Evolutionary conservation across 345 rosid genomes (phyloP).

Genomic region (Erodium maritimum): DNA sequence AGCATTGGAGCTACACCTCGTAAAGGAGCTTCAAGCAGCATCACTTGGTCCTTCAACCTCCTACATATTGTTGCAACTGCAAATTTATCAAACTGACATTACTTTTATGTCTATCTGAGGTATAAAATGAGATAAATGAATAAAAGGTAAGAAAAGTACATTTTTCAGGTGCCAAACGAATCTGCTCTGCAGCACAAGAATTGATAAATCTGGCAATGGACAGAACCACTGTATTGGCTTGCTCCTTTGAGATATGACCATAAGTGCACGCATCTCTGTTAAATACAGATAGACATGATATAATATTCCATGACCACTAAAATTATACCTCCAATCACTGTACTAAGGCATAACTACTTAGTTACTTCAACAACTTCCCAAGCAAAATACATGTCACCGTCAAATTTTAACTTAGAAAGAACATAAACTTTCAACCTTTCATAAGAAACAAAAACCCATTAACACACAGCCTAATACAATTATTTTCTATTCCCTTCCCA

Average conservation of each 20-base stretch:
- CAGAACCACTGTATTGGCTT: conserved; percentile 27
- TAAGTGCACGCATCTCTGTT: conserved; percentile 39
- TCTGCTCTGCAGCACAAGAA: conserved; percentile 58
- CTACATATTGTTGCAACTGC: conserved; percentile 65
- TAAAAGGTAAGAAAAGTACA: conserved; percentile 27
- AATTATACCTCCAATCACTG: neutral
- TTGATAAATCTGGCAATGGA: conserved; percentile 46
- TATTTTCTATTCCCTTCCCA: too few relatives aligned
- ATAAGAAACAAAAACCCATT: neutral
- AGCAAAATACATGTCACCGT: neutral
- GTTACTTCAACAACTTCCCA: neutral
- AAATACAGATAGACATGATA: neutral
- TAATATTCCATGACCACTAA: neutral
- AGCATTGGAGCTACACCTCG: conserved; percentile 72
- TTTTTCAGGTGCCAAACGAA: conserved; percentile 60
- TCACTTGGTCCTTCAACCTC: conserved; percentile 69
- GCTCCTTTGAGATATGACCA: conserved; percentile 42
- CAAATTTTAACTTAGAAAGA: neutral
- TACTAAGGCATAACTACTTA: neutral
- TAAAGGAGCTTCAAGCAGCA: conserved; percentile 48
- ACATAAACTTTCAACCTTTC: neutral
- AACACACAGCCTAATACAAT: neutral
- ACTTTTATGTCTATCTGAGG: neutral
- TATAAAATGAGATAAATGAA: neutral
- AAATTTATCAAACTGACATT: conserved; percentile 13